Conservation (phyloP, 208 protist species). For the Crithidia expoeki region DNA sequence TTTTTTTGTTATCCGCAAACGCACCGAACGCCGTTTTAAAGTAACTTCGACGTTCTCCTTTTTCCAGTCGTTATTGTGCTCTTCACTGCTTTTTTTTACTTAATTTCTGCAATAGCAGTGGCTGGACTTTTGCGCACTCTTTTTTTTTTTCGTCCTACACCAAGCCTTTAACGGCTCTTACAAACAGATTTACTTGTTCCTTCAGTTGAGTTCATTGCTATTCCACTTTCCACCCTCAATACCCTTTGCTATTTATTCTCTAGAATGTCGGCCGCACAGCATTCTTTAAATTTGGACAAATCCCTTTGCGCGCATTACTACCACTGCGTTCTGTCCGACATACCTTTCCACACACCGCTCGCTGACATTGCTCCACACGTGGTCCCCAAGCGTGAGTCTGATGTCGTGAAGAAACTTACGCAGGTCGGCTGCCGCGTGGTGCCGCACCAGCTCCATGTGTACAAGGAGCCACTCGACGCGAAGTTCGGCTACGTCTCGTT, state of each 20-base stretch:
- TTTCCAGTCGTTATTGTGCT: neutral
- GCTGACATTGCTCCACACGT: conserved; percentile 49
- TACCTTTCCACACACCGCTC: conserved; percentile 50
- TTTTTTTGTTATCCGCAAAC: too few relatives aligned
- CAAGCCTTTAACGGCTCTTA: too few relatives aligned
- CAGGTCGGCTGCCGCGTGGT: conserved; percentile 48
- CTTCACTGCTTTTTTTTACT: neutral
- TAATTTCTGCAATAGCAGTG: too few relatives aligned
- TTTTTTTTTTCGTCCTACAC: too few relatives aligned
- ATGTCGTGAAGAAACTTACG: conserved; percentile 41
- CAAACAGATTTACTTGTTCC: too few relatives aligned
- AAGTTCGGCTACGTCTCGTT: conserved; percentile 85
- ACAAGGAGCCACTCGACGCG: conserved; percentile 70
- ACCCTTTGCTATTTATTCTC: neutral
- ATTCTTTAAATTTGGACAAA: conserved; percentile 31
- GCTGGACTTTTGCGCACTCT: too few relatives aligned
- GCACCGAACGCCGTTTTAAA: neutral
- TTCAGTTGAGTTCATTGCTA: too few relatives aligned
- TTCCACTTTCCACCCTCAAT: too few relatives aligned
- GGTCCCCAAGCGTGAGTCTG: conserved; percentile 39
- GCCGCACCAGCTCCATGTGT: conserved; percentile 76
- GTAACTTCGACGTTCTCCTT: neutral
- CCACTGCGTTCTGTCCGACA: conserved; percentile 56
- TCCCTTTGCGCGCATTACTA: conserved; percentile 62
- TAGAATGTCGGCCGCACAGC: conserved; percentile 7